A percentile compares a stretch with the other conserved stretches of the same genome.
phyloP scores from a whole-genome alignment of 768 basidiomycete genomes.

The Russula olivacea region DNA sequence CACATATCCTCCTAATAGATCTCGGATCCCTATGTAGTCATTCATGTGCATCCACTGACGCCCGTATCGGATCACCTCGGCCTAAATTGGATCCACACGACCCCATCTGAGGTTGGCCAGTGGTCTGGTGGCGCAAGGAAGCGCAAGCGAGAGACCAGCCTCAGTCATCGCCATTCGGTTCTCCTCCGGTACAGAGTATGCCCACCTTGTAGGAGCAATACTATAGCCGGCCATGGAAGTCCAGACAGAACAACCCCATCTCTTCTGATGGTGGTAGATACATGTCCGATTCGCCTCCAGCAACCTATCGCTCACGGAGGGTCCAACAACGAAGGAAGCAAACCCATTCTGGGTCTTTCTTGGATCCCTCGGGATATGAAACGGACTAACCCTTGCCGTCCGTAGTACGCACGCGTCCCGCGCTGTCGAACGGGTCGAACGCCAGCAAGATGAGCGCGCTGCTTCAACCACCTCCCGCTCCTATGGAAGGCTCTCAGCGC shows the following conservation, averaged over 20 bases:
- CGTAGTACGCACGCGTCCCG: too few species aligned
- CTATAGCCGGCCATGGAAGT: constrained; percentile 2
- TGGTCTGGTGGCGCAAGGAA: constrained; percentile 3
- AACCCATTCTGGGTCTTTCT: background rate
- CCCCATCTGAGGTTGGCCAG: background rate
- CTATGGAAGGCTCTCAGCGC: too few species aligned
- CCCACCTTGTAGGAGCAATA: background rate
- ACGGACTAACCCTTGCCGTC: constrained; percentile 3
- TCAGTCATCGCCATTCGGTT: background rate
- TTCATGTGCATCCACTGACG: too few species aligned
- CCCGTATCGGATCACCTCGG: constrained; percentile 3
- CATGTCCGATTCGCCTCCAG: constrained; percentile 10
- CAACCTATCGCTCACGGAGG: background rate
- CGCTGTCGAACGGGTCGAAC: too few species aligned
- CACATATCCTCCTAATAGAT: constrained; percentile 7
- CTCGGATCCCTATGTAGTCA: background rate
- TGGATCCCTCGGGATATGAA: constrained; percentile 9
- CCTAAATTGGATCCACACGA: background rate
- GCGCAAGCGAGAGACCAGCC: constrained; percentile 13
- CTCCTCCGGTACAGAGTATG: background rate
- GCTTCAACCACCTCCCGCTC: too few species aligned
- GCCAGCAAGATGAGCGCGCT: too few species aligned
- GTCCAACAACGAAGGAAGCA: background rate
- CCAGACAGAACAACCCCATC: constrained; percentile 1
- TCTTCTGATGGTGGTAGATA: constrained; percentile 8